A percentile compares a stretch with the other conserved stretches of the same genome.
phyloP scores from a whole-genome alignment of 2,329 filamentous ascomycete genomes.

The Colletotrichum sansevieriae region DNA sequence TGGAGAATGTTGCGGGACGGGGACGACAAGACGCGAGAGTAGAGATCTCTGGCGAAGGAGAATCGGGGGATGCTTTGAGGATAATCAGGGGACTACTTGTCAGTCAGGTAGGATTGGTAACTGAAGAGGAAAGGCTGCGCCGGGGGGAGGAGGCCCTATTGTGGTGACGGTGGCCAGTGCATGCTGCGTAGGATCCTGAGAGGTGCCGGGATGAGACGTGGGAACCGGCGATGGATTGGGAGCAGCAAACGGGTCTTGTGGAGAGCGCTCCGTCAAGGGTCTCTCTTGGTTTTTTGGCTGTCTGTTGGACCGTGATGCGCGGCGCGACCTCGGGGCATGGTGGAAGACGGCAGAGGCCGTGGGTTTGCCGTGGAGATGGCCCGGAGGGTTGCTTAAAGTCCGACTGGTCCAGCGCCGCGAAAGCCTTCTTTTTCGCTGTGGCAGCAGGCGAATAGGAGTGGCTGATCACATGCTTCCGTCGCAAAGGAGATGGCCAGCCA shows the following conservation, averaged over 20 bases:
- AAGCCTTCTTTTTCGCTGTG: too few species aligned
- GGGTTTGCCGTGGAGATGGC: constrained; percentile 2
- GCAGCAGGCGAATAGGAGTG: too few species aligned
- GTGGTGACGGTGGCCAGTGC: constrained; percentile 38
- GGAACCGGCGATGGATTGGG: constrained; percentile 25
- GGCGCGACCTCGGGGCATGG: background rate
- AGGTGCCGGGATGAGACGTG: constrained; percentile 34
- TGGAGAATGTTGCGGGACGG: background rate
- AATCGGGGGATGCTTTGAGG: constrained; percentile 32
- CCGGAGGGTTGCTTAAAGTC: background rate
- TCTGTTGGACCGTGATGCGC: background rate
- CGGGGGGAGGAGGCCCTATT: constrained; percentile 31
- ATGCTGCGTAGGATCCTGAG: constrained; percentile 33
- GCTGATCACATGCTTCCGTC: too few species aligned
- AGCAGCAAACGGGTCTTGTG: constrained; percentile 20
- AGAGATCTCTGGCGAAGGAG: background rate
- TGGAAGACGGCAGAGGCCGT: constrained; percentile 2
- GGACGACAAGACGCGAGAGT: background rate
- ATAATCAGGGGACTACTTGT: constrained; percentile 35
- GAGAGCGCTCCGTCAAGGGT: constrained; percentile 21
- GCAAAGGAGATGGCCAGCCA: too few species aligned
- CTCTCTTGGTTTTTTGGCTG: constrained; percentile 1
- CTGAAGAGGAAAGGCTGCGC: constrained; percentile 40
- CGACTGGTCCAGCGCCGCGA: background rate
- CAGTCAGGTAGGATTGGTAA: constrained; percentile 31